Percentiles rank a stretch among this genome's conserved stretches.
phyloP scores from a whole-genome alignment of 495 filamentous ascomycete genomes.

The Chaetomium tenue region DNA sequence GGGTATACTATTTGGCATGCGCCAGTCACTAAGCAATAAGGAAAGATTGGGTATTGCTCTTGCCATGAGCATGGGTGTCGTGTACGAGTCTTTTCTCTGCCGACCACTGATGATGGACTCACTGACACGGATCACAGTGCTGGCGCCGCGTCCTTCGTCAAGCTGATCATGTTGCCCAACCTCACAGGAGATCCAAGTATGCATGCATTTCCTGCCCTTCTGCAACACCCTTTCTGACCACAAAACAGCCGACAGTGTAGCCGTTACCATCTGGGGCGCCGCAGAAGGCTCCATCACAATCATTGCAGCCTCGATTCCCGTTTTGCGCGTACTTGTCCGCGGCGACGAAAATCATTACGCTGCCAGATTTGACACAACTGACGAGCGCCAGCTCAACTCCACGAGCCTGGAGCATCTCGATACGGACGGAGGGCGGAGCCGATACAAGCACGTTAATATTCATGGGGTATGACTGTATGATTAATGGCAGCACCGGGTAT shows the following conservation, averaged over 20 bases:
- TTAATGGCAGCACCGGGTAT: too few species aligned
- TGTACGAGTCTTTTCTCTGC: constrained; percentile 28
- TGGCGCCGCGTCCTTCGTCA: constrained; percentile 26
- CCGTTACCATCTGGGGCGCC: constrained; percentile 35
- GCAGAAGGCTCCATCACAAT: constrained; percentile 39
- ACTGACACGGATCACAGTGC: constrained; percentile 20
- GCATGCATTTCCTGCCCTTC: not conserved
- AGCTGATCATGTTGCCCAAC: constrained; percentile 23
- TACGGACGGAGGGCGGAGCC: not conserved
- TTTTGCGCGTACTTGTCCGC: constrained; percentile 33
- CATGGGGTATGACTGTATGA: not conserved
- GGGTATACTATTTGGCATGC: constrained; percentile 31
- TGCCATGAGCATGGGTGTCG: constrained; percentile 42
- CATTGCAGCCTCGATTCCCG: constrained; percentile 41
- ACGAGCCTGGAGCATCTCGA: constrained; percentile 3
- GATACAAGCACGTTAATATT: not conserved
- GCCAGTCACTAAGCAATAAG: constrained; percentile 26
- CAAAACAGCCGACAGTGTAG: constrained; percentile 31
- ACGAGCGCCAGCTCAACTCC: constrained; percentile 14
- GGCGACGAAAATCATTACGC: not conserved
- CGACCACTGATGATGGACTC: not conserved
- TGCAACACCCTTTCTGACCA: constrained; percentile 4
- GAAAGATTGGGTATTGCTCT: constrained; percentile 37
- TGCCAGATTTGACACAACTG: constrained; percentile 6
- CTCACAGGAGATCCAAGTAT: constrained; percentile 25